These are phyloP conservation scores for Paragyromitra xinjiangensis DNA, from an alignment of 495 filamentous ascomycete genomes.

Conservation along the genomic window DNA sequence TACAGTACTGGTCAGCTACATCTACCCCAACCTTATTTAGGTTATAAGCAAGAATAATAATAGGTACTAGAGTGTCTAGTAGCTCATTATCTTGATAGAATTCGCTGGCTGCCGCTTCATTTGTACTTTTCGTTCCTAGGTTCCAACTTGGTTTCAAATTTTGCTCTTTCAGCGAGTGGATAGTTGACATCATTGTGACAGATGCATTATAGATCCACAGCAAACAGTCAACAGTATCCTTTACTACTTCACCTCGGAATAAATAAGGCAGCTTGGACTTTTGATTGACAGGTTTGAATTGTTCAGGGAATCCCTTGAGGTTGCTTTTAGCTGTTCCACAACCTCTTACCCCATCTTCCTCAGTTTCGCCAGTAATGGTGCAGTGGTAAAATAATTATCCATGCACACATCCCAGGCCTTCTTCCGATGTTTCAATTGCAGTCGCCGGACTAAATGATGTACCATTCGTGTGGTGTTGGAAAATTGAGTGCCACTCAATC, in stretches of 20 bases:
- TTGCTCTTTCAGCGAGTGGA: slow-evolving; percentile 18
- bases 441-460: not conserved
- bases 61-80: slow-evolving; percentile 21
- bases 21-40: slow-evolving; percentile 48
- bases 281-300: not conserved
- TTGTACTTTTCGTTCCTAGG: not conserved
- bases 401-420: slow-evolving; percentile 6
- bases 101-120: not conserved
- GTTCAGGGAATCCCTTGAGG: slow-evolving; percentile 5
- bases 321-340: slow-evolving; percentile 14
- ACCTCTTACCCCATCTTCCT: not conserved
- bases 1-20: slow-evolving; percentile 33
- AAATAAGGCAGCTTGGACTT: slow-evolving; percentile 6
- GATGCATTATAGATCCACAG: slow-evolving; percentile 27
- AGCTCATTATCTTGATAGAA: not conserved
- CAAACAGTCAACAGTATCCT: not conserved
- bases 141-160: not conserved
- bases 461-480: not conserved
- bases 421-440: not conserved
- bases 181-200: slow-evolving; percentile 28
- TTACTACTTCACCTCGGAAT: not conserved
- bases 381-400: slow-evolving; percentile 31
- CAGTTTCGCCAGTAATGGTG: slow-evolving; percentile 10
- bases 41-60: slow-evolving; percentile 52
- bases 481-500: not conserved